These are phyloP conservation scores for Mycena kentingensis DNA, from an alignment of 768 basidiomycete species.

Conservation along the genomic window DNA sequence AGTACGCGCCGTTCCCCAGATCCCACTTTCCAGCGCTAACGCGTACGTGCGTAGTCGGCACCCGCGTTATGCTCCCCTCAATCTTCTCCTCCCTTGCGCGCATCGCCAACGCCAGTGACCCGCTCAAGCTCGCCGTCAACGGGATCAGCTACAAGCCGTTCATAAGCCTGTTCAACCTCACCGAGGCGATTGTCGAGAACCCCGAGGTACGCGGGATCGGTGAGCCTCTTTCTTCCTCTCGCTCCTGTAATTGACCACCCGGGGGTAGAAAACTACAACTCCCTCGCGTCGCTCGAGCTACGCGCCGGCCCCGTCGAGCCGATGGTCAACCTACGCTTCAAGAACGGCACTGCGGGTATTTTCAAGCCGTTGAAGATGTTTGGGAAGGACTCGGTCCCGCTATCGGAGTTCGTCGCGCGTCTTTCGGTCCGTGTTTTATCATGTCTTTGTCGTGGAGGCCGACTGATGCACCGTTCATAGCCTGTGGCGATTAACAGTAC, in stretches of 20 bases:
- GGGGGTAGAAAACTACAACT: constrained; percentile 42
- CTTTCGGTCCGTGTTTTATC: constrained; percentile 34
- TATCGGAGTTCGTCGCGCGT: constrained; percentile 41
- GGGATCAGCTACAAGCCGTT: constrained; percentile 61
- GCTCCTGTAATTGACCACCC: neutral
- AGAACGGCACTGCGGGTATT: constrained; percentile 46
- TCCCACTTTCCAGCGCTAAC: neutral
- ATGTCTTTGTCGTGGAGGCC: neutral
- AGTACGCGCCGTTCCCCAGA: constrained; percentile 27
- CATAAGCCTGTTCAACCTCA: constrained; percentile 60
- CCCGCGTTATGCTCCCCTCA: constrained; percentile 47
- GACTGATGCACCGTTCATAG: constrained; percentile 22
- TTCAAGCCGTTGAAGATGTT: constrained; percentile 39
- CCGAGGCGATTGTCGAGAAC: constrained; percentile 40
- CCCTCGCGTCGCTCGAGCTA: constrained; percentile 45
- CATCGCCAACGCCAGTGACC: constrained; percentile 43
- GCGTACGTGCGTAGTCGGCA: constrained; percentile 42
- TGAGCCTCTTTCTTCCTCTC: constrained; percentile 20
- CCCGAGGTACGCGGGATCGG: constrained; percentile 46
- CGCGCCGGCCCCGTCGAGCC: constrained; percentile 38
- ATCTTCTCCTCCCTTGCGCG: constrained; percentile 45
- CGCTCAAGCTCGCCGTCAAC: constrained; percentile 47
- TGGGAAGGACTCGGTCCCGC: constrained; percentile 36
- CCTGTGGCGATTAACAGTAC: constrained; percentile 46
- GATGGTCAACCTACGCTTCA: constrained; percentile 48